Evolutionary conservation across 495 filamentous ascomycete species (phyloP).

Genomic region (Penicillium paradoxum): DNA sequence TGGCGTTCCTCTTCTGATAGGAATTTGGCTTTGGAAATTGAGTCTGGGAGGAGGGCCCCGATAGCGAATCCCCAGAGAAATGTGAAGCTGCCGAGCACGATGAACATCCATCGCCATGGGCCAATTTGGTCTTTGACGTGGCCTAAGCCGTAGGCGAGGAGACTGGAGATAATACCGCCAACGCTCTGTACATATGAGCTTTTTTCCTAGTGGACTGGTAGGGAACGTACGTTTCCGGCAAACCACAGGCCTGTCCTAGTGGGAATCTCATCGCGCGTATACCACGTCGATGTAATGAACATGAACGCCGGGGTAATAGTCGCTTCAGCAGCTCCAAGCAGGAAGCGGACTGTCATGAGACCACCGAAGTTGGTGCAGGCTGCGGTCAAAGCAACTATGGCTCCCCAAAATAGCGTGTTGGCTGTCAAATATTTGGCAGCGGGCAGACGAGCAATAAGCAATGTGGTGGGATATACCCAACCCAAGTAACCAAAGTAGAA

Average conservation of each 20-base stretch:
- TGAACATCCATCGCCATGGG: constrained; percentile 52
- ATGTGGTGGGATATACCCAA: constrained; percentile 38
- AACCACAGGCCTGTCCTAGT: constrained; percentile 59
- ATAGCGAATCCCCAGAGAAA: constrained; percentile 52
- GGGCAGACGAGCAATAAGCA: constrained; percentile 52
- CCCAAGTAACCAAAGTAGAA: constrained; percentile 56
- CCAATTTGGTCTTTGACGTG: constrained; percentile 45
- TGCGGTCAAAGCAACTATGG: constrained; percentile 46
- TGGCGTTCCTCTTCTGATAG: constrained; percentile 51
- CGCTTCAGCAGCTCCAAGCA: constrained; percentile 50
- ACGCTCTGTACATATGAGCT: constrained; percentile 29
- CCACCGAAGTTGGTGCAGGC: constrained; percentile 35
- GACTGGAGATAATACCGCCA: constrained; percentile 51
- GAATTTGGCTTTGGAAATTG: constrained; percentile 56
- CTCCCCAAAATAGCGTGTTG: constrained; percentile 55
- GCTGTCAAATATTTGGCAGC: constrained; percentile 48
- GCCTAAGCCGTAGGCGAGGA: constrained; percentile 54
- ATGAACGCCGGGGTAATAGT: constrained; percentile 42
- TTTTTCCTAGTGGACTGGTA: too few relatives aligned
- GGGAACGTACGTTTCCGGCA: constrained; percentile 39
- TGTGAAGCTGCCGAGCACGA: constrained; percentile 49
- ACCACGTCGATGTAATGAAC: constrained; percentile 42
- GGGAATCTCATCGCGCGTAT: constrained; percentile 55
- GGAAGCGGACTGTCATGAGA: constrained; percentile 38
- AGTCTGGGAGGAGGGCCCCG: constrained; percentile 53